Percentiles rank a stretch among this genome's conserved stretches.
Conservation (phyloP, 2,329 filamentous ascomycete species). For the Alternaria gaisen region DNA sequence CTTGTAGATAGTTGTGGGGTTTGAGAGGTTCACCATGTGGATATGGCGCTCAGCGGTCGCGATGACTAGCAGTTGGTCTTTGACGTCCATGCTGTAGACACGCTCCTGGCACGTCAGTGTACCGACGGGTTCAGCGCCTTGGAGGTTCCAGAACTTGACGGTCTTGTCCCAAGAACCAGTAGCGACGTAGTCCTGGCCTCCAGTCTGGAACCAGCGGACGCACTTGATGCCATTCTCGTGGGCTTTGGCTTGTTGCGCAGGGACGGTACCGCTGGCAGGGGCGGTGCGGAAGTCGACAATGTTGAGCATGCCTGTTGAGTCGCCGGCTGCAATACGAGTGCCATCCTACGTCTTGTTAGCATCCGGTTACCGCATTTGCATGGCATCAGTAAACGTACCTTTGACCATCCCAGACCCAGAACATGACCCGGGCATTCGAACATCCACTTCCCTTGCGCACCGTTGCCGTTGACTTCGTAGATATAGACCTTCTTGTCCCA, state of each 20-base stretch:
- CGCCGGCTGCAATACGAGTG: conserved; percentile 83
- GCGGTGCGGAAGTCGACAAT: conserved; percentile 78
- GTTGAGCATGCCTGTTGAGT: conserved; percentile 89
- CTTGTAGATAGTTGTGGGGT: conserved; percentile 93
- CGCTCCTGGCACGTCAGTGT: conserved; percentile 76
- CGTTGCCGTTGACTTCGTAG: conserved; percentile 87
- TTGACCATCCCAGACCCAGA: conserved; percentile 85
- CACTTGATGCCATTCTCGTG: conserved; percentile 85
- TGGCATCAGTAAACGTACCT: conserved; percentile 64
- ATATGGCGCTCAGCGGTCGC: conserved; percentile 96
- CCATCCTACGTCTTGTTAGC: conserved; percentile 72
- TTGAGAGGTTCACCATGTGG: conserved; percentile 89
- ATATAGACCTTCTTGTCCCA: conserved; percentile 99
- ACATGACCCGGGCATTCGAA: conserved; percentile 86
- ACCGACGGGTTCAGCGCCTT: conserved; percentile 69
- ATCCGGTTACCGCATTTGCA: neutral
- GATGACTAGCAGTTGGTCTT: conserved; percentile 86
- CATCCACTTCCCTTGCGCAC: conserved; percentile 83
- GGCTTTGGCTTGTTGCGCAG: conserved; percentile 66
- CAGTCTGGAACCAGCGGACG: conserved; percentile 70
- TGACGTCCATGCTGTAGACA: conserved; percentile 91
- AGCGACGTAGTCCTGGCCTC: conserved; percentile 80
- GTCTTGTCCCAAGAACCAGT: conserved; percentile 95
- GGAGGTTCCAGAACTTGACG: conserved; percentile 87
- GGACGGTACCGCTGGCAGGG: conserved; percentile 40